phyloP scores from a whole-genome alignment of 208 protist genomes.

The Crithidia expoeki region DNA sequence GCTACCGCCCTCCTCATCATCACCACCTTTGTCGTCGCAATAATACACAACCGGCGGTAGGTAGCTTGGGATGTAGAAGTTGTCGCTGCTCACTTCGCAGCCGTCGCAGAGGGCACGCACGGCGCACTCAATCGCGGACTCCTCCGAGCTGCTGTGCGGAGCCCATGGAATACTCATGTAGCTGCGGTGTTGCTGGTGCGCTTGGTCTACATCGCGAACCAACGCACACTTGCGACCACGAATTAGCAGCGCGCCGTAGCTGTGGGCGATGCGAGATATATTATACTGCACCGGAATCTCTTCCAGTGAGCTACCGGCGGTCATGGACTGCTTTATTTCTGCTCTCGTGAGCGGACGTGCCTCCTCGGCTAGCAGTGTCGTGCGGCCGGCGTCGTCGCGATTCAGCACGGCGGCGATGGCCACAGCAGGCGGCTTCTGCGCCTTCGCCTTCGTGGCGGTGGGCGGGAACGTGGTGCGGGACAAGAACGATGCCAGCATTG shows the following conservation, averaged over 20 bases:
- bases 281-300: conserved; percentile 66
- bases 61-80: conserved; percentile 78
- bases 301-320: conserved; percentile 42
- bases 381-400: conserved; percentile 55
- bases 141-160: conserved; percentile 37
- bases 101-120: conserved; percentile 72
- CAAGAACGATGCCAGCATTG: conserved; percentile 16
- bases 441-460: background rate
- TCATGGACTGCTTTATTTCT: conserved; percentile 68
- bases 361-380: conserved; percentile 44
- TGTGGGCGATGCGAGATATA: conserved; percentile 56
- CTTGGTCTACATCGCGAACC: conserved; percentile 33
- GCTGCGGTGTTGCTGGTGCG: background rate
- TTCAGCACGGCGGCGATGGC: conserved; percentile 40
- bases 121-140: conserved; percentile 68
- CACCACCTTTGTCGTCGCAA: conserved; percentile 1
- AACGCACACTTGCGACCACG: conserved; percentile 87
- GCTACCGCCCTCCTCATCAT: background rate
- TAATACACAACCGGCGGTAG: conserved; percentile 73
- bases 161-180: conserved; percentile 48
- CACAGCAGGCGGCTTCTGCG: conserved; percentile 29
- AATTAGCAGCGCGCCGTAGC: conserved; percentile 74
- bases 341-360: conserved; percentile 54
- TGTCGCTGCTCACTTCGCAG: conserved; percentile 85
- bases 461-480: background rate